These are phyloP conservation scores for Magnusiomyces suaveolens DNA, from an alignment of 1,139 yeast genomes.

Conservation along the genomic window DNA sequence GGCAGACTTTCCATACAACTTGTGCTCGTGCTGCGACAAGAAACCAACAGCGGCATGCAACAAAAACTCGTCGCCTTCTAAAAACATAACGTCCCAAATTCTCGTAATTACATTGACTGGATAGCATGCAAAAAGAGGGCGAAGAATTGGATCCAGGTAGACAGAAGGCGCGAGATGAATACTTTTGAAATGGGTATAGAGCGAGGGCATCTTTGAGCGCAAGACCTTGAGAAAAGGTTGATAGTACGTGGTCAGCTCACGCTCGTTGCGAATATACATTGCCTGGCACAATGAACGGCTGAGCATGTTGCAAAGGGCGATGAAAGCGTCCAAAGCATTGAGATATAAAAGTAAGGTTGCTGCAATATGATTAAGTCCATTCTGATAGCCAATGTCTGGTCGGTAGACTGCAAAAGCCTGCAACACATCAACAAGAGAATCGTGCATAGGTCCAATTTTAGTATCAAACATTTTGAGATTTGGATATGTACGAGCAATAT, in stretches of 20 bases:
- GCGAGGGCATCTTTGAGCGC: slow-evolving; percentile 36
- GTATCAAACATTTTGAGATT: slow-evolving; percentile 38
- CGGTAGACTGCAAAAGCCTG: slow-evolving; percentile 29
- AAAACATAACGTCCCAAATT: slow-evolving; percentile 49
- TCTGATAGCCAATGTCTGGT: slow-evolving; percentile 25
- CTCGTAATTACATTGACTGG: slow-evolving; percentile 35
- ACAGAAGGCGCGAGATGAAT: slow-evolving; percentile 33
- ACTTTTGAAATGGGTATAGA: slow-evolving; percentile 43
- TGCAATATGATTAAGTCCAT: slow-evolving; percentile 28
- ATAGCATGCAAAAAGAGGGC: slow-evolving; percentile 30
- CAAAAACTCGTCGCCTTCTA: slow-evolving; percentile 49
- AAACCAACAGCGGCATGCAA: slow-evolving; percentile 43
- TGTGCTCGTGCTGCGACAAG: slow-evolving; percentile 40
- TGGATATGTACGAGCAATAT: slow-evolving; percentile 35
- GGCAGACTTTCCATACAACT: slow-evolving; percentile 41
- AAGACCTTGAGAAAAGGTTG: slow-evolving; percentile 43
- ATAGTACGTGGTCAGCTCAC: slow-evolving; percentile 29
- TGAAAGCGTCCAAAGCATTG: slow-evolving; percentile 37
- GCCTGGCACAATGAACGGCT: slow-evolving; percentile 29
- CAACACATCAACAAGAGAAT: slow-evolving; percentile 29
- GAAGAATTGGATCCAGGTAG: slow-evolving; percentile 34
- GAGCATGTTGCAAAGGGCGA: slow-evolving; percentile 39
- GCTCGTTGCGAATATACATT: slow-evolving; percentile 24
- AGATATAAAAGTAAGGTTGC: slow-evolving; percentile 38
- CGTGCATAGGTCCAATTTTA: slow-evolving; percentile 31